Evolutionary conservation across 768 basidiomycete species (phyloP).

Genomic region (Psilocybe cubensis): DNA sequence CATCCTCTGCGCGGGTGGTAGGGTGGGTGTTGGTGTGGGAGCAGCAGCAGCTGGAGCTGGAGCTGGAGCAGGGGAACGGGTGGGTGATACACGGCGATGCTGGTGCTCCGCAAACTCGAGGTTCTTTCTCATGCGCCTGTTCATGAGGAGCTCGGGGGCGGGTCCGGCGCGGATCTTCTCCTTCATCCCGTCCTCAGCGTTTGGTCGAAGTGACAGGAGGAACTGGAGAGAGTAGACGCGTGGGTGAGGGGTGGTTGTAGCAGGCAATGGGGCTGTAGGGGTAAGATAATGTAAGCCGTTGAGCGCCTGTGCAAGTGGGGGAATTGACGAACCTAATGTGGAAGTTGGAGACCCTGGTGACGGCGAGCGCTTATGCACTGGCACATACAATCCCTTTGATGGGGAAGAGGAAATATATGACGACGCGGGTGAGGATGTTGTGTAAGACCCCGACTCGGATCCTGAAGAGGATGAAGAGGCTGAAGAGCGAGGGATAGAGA

Average conservation of each 20-base stretch:
- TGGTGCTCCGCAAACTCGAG: constrained; percentile 25
- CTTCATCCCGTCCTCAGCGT: constrained; percentile 25
- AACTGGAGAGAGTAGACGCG: constrained; percentile 15
- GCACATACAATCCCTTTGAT: constrained; percentile 4
- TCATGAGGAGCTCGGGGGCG: constrained; percentile 35
- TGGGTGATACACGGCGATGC: constrained; percentile 1
- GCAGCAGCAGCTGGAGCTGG: not conserved
- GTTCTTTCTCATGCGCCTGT: constrained; percentile 33
- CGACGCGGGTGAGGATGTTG: not conserved
- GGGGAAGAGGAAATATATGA: constrained; percentile 1
- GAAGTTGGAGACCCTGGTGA: not conserved
- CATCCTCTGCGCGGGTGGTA: not conserved
- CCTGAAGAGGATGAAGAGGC: constrained; percentile 5
- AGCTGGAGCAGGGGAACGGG: not conserved
- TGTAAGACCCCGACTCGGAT: not conserved
- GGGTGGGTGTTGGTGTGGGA: not conserved
- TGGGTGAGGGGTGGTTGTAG: not conserved
- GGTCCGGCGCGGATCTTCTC: constrained; percentile 20
- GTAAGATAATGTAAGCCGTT: not conserved
- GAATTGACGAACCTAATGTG: not conserved
- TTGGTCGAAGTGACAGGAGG: constrained; percentile 21
- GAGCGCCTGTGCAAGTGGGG: not conserved
- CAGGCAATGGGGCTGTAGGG: not conserved
- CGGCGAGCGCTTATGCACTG: constrained; percentile 10
- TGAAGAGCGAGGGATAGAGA: constrained; percentile 18